phyloP scores from a whole-genome alignment of 805 yeast genomes.

The Metschnikowia proteae region DNA sequence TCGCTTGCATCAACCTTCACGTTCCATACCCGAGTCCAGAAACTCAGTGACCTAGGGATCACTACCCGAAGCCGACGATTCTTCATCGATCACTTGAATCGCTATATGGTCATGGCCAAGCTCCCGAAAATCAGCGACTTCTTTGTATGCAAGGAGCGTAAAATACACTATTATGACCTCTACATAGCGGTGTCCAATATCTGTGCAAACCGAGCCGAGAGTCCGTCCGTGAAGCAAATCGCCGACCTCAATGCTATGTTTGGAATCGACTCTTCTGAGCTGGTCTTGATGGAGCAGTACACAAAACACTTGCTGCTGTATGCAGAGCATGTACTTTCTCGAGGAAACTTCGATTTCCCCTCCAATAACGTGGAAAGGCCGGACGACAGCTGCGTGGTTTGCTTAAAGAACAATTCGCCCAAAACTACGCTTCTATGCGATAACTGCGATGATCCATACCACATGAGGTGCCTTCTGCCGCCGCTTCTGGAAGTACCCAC shows the following conservation, averaged over 20 bases:
- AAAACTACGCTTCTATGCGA: constrained; percentile 58
- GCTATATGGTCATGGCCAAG: constrained; percentile 49
- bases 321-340: constrained; percentile 28
- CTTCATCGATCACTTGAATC: constrained; percentile 57
- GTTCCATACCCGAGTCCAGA: constrained; percentile 69
- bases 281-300: constrained; percentile 24
- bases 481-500: constrained; percentile 50
- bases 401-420: constrained; percentile 45
- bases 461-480: constrained; percentile 62
- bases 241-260: constrained; percentile 22
- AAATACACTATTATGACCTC: constrained; percentile 38
- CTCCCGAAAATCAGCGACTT: constrained; percentile 21
- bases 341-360: constrained; percentile 30
- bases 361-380: constrained; percentile 26
- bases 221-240: constrained; percentile 20
- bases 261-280: constrained; percentile 18
- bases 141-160: constrained; percentile 17
- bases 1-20: constrained; percentile 52
- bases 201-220: constrained; percentile 6
- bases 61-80: constrained; percentile 59
- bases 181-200: constrained; percentile 29
- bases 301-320: constrained; percentile 26
- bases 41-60: constrained; percentile 59
- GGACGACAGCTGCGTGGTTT: constrained; percentile 41
- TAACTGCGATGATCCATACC: constrained; percentile 69